These are phyloP conservation scores for Ministeria vibrans DNA, from an alignment of 78 protist genomes.

Conservation along the genomic window DNA sequence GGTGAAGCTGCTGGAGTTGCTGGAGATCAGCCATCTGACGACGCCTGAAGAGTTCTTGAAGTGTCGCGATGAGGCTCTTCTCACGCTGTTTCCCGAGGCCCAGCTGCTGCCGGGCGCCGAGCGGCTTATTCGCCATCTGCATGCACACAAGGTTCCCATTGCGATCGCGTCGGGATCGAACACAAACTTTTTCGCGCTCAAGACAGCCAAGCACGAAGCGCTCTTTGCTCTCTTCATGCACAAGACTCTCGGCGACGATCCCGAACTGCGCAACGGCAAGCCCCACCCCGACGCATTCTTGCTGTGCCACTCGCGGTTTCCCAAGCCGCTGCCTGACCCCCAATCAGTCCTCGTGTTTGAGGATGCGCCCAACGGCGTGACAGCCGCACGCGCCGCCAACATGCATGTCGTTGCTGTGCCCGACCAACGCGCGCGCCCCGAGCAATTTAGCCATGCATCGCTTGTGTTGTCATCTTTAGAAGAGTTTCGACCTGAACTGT, in stretches of 20 bases:
- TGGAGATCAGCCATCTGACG: not conserved
- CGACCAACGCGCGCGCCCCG: not conserved
- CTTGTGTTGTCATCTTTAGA: too few species aligned
- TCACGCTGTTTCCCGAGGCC: not conserved
- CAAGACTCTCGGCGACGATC: not conserved
- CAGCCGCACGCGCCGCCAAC: slow-evolving; percentile 5
- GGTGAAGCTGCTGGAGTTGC: not conserved
- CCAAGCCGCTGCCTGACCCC: not conserved
- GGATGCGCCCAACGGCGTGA: slow-evolving; percentile 23
- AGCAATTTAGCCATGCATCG: too few species aligned
- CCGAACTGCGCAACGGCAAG: not conserved
- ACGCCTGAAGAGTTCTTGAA: not conserved
- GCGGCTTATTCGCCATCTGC: slow-evolving; percentile 14
- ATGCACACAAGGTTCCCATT: not conserved
- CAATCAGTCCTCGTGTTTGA: slow-evolving; percentile 4
- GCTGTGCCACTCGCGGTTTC: not conserved
- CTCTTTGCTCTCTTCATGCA: not conserved
- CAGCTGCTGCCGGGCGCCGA: slow-evolving; percentile 13
- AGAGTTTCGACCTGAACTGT: too few species aligned
- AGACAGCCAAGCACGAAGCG: not conserved
- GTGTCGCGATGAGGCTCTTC: not conserved
- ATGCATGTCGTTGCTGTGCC: slow-evolving; percentile 16
- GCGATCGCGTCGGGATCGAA: slow-evolving; percentile 15
- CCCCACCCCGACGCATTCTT: slow-evolving; percentile 25
- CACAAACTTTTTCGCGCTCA: not conserved